phyloP scores from a whole-genome alignment of 2,329 filamentous ascomycete species.

The Calonectria pauciramosa region DNA sequence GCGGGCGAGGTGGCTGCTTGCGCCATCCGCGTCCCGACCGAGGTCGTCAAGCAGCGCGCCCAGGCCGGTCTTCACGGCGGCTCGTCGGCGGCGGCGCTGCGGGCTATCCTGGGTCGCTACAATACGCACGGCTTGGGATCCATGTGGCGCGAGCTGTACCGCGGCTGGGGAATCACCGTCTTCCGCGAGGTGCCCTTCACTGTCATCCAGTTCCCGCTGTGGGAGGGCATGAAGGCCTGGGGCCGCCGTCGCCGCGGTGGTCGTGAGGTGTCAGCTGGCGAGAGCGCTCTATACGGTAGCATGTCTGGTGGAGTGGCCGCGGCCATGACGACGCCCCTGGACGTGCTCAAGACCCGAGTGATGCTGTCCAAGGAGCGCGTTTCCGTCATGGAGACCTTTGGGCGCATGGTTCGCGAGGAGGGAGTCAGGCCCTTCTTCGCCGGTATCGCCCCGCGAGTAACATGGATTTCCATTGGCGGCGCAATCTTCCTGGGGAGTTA shows the following conservation, averaged over 20 bases:
- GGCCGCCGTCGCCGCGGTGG: constrained; percentile 59
- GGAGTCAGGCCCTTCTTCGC: constrained; percentile 80
- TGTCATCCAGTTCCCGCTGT: constrained; percentile 95
- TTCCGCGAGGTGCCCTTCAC: constrained; percentile 98
- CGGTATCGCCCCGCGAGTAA: constrained; percentile 84
- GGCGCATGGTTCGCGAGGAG: constrained; percentile 73
- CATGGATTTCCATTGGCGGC: constrained; percentile 95
- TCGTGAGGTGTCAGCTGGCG: constrained; percentile 73
- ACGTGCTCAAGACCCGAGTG: constrained; percentile 96
- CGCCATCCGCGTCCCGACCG: constrained; percentile 91
- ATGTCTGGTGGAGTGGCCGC: constrained; percentile 88
- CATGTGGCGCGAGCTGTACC: constrained; percentile 88
- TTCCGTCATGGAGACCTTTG: constrained; percentile 71
- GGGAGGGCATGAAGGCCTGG: constrained; percentile 91
- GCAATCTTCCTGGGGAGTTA: constrained; percentile 96
- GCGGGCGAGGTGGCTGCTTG: constrained; percentile 94
- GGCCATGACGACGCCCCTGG: constrained; percentile 89
- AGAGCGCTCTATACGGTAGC: constrained; percentile 89
- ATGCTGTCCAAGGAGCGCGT: constrained; percentile 86
- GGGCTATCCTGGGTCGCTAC: constrained; percentile 73
- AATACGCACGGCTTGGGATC: constrained; percentile 60
- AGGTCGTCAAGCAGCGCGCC: constrained; percentile 96
- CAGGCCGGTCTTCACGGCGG: constrained; percentile 88
- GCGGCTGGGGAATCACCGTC: constrained; percentile 92
- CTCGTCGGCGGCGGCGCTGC: constrained; percentile 75